Base-by-base conservation (phyloP, 176 grass and related monocot genomes). In the Rhynchospora tenuis region DNA sequence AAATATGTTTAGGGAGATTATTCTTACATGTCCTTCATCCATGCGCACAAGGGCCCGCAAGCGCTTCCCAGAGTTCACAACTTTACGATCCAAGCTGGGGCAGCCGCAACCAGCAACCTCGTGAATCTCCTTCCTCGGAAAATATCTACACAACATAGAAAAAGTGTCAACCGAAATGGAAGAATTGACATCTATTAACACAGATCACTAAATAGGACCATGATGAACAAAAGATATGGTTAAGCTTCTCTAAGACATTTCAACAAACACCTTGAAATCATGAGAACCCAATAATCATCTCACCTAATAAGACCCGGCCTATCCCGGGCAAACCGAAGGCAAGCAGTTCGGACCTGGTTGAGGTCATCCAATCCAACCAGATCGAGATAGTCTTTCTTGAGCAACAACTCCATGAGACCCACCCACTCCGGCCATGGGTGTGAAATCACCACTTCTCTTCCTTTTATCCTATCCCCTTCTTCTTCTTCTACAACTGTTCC, bases 31-130 rank as follows among this genome's bases (percentile, higher is more conserved):
- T 89, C 89, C 92, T 91, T 98, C 95, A 59, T 91, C 90, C 83
- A 94, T 91, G 6, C 90, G 90, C 77, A 98, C 86, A 89, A 93
- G 85, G 79, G 84, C 92, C 65, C 90, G 89, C 82, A 93, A 65
- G 54, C 90, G 95, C 79, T 98, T 98, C 42, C 85, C 90, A 28
- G 95, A 93, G 83, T 94, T 93, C 16, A 93, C 87, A 87, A 98
- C 87, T 87, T 98, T 98, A 74, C 89, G 89, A 71, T 98, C 95
- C 73, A 90, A 66, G 79, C 82, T 94, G 45, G 95, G 90, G 71
- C 90, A 94, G 77, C 95, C 95, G 83, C 77, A 86, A 79, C 60
- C 79, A 52, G 87, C 71, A 48, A 87, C 84, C 3, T 81, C 81
- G 62, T 86, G 84, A 84, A 98, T 93, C 74, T 94, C 79, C 82